A percentile compares a stretch with the other conserved stretches of the same genome.
These are phyloP conservation scores for Drechmeria coniospora DNA, from an alignment of 2,329 filamentous ascomycete genomes.

Conservation along the genomic window DNA sequence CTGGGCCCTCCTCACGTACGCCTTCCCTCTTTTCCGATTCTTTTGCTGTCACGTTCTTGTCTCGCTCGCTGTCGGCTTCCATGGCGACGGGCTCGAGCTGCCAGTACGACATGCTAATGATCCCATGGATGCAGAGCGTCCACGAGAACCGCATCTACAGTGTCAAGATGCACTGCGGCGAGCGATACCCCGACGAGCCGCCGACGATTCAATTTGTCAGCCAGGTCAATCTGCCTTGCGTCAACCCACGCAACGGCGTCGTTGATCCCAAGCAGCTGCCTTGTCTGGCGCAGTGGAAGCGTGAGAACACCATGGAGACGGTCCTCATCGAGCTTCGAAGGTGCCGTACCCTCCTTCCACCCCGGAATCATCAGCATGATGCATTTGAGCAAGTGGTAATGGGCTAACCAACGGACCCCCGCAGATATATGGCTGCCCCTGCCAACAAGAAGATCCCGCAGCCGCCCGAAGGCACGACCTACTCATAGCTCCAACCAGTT, in stretches of 20 bases:
- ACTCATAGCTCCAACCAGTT: no score
- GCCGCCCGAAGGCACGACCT: slow-evolving; percentile 65
- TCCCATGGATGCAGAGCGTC: slow-evolving; percentile 46
- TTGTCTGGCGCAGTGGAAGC: slow-evolving; percentile 79
- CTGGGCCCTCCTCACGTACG: slow-evolving; percentile 88
- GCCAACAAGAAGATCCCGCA: slow-evolving; percentile 92
- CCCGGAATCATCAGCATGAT: not conserved
- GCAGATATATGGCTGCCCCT: slow-evolving; percentile 81
- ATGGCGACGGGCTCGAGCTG: not conserved
- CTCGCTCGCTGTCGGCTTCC: not conserved
- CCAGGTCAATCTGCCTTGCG: slow-evolving; percentile 91
- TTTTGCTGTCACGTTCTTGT: not conserved
- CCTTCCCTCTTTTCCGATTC: slow-evolving; percentile 6
- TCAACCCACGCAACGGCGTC: slow-evolving; percentile 64
- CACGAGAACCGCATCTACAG: slow-evolving; percentile 99
- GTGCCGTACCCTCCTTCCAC: slow-evolving; percentile 20
- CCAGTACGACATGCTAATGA: slow-evolving; percentile 3
- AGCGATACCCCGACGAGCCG: slow-evolving; percentile 75
- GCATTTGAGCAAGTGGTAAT: not conserved
- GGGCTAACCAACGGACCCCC: no score
- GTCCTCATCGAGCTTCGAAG: slow-evolving; percentile 74
- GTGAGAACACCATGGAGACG: slow-evolving; percentile 90
- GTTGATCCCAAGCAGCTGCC: slow-evolving; percentile 75
- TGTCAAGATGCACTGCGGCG: slow-evolving; percentile 88
- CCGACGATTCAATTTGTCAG: slow-evolving; percentile 86